Evolutionary conservation across 768 basidiomycete genomes (phyloP).

Genomic region (Tricholoma sp.): DNA sequence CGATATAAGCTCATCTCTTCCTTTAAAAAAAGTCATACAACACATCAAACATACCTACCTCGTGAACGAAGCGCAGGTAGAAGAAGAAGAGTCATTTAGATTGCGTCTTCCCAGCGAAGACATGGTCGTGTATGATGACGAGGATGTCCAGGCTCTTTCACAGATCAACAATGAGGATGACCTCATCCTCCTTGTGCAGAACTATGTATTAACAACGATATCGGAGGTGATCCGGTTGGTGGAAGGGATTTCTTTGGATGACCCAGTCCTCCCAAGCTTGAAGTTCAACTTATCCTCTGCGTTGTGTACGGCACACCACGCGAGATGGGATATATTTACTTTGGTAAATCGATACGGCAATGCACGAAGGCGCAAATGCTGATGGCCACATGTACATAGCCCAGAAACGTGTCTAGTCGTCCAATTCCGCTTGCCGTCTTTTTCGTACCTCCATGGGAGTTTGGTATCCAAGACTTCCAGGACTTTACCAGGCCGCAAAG

Average conservation of each 20-base stretch:
- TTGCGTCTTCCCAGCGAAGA: conserved; percentile 13
- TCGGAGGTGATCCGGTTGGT: conserved; percentile 15
- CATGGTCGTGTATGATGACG: conserved; percentile 10
- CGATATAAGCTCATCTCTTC: background rate
- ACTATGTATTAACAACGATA: conserved; percentile 17
- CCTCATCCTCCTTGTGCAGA: conserved; percentile 9
- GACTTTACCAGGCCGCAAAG: conserved; percentile 11
- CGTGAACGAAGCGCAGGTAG: conserved; percentile 2
- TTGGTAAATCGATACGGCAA: conserved; percentile 8
- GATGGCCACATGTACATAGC: conserved; percentile 5
- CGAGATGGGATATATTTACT: conserved; percentile 21
- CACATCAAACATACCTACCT: background rate
- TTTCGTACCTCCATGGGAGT: conserved; percentile 19
- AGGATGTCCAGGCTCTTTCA: conserved; percentile 10
- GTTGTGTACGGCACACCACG: conserved; percentile 17
- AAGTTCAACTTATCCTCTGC: conserved; percentile 14
- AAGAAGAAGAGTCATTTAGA: conserved; percentile 5
- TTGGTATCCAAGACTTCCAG: conserved; percentile 18
- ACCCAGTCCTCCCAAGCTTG: conserved; percentile 8
- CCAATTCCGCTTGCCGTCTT: conserved; percentile 17
- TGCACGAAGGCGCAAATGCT: background rate
- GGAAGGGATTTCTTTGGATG: background rate
- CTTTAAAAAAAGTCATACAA: background rate
- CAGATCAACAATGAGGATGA: conserved; percentile 17
- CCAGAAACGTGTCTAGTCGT: background rate